Evolutionary conservation across 257 asterid species (phyloP).

Genomic region (Asclepias syriaca): DNA sequence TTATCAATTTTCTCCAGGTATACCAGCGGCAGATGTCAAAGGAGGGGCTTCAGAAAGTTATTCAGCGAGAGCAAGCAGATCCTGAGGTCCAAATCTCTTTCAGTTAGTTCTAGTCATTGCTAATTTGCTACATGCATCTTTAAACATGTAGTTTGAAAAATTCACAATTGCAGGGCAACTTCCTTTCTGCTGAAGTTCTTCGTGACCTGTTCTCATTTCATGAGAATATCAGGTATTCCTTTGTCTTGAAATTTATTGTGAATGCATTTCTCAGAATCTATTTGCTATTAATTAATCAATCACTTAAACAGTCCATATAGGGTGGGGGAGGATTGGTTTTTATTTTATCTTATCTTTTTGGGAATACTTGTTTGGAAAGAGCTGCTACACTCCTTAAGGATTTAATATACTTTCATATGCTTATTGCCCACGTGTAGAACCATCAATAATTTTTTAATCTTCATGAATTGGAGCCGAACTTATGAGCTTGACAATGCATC

Average conservation of each 20-base stretch:
- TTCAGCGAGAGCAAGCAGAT: constrained; percentile 75
- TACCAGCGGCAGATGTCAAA: constrained; percentile 99
- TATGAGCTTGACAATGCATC: background rate
- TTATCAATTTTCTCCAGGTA: constrained; percentile 43
- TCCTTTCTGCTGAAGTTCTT: constrained; percentile 83
- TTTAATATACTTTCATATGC: background rate
- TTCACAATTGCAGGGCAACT: constrained; percentile 60
- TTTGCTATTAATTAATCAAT: background rate
- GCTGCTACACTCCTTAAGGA: background rate
- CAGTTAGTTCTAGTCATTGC: constrained; percentile 10
- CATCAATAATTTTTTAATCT: background rate
- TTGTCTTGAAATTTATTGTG: constrained; percentile 16
- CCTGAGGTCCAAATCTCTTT: constrained; percentile 49
- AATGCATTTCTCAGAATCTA: background rate
- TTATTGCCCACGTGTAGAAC: background rate
- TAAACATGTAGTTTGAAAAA: constrained; percentile 16
- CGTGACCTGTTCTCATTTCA: constrained; percentile 86
- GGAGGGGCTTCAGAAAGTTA: constrained; percentile 95
- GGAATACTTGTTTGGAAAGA: background rate
- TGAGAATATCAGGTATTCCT: constrained; percentile 59
- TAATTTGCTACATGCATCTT: constrained; percentile 4
- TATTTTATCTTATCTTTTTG: no score
- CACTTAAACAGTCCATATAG: background rate
- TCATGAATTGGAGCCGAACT: background rate
- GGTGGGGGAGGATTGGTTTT: background rate